phyloP scores from a whole-genome alignment of 78 protist genomes.

The Ministeria vibrans region DNA sequence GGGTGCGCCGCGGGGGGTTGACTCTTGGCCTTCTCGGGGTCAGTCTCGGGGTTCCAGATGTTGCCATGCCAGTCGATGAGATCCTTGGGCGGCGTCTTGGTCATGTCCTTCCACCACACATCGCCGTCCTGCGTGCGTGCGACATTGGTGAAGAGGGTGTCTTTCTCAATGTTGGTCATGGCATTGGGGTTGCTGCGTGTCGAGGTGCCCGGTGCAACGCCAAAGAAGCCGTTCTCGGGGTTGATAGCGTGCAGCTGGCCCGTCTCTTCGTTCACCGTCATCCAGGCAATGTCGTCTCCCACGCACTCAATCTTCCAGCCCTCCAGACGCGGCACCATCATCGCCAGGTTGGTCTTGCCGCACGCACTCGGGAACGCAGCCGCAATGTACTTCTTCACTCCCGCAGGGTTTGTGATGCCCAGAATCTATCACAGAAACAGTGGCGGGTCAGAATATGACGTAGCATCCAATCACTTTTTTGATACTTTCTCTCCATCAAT shows the following conservation, averaged over 20 bases:
- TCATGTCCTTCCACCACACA: slow-evolving; percentile 84
- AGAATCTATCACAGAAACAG: slow-evolving; percentile 24
- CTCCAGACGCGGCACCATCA: slow-evolving; percentile 27
- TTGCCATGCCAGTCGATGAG: slow-evolving; percentile 66
- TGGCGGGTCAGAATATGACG: neutral
- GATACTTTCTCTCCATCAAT: neutral
- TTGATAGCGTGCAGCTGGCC: slow-evolving; percentile 76
- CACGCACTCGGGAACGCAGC: slow-evolving; percentile 92
- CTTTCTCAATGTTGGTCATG: slow-evolving; percentile 40
- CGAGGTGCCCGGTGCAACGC: slow-evolving; percentile 75
- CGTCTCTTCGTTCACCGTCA: slow-evolving; percentile 45
- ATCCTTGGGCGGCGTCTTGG: slow-evolving; percentile 32
- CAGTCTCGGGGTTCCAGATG: slow-evolving; percentile 64
- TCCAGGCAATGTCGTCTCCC: slow-evolving; percentile 93
- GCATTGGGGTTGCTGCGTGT: slow-evolving; percentile 65
- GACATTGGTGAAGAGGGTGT: slow-evolving; percentile 84
- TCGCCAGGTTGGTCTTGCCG: slow-evolving; percentile 88
- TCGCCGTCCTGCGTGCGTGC: slow-evolving; percentile 75
- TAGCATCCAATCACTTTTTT: neutral
- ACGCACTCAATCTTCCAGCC: slow-evolving; percentile 60
- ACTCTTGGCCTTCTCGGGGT: neutral
- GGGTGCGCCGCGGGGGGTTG: slow-evolving; percentile 83
- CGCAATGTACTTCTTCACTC: slow-evolving; percentile 50
- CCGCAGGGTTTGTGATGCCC: slow-evolving; percentile 52
- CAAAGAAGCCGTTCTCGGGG: slow-evolving; percentile 82